Evolutionary conservation across 2,329 filamentous ascomycete genomes (phyloP), one percentile per base, ranked within the genome.

Genomic region (Fusarium penzigii): DNA sequence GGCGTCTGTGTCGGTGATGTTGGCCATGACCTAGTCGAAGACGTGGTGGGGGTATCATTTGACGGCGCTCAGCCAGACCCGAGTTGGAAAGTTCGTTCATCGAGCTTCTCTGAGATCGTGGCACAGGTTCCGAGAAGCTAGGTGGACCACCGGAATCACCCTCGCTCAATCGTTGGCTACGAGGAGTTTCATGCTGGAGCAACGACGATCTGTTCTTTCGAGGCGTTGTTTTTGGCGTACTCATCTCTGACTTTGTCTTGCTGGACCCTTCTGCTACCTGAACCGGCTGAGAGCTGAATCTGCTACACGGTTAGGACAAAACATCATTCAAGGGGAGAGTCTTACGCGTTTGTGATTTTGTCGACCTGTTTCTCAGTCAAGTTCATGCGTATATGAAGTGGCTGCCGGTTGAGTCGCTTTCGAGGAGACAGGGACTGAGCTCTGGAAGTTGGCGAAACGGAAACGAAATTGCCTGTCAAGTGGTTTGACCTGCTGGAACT

Each of bases 291-390:
- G 32, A 59, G 10, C 69, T 68, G 43, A 74, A 73, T 12, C 72
- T 74, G 32, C n/a, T 6, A 2, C 17, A 3, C 3, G 6, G 44
- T 67, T 38, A 66, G 55, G 29, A 29, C 13, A 7, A 7, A 42
- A 14, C 7, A 7, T 12, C 14, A 6, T 10, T 6, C 13, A 38
- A 45, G 3, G 20, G 4, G 12, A 16, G 13, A 32, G 29, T 46
- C 75, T 54, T 69, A 79, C 78, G 71, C 75, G 44, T 75, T 70
- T 4, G 78, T 73, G 41, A 80, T 67, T 52, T 70, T 75, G 50
- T 79, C 74, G 69, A 80, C 74, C 53, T 80, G 76, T 1, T 70
- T 72, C 42, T 79, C 75, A 5, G 77, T 80, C 49, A 80, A 57
- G 54, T 78, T 78, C 58, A 80, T 70, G 20, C 76, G 75, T 29